Conservation (phyloP, 129 eudicot species). For the Solidago caesia region DNA sequence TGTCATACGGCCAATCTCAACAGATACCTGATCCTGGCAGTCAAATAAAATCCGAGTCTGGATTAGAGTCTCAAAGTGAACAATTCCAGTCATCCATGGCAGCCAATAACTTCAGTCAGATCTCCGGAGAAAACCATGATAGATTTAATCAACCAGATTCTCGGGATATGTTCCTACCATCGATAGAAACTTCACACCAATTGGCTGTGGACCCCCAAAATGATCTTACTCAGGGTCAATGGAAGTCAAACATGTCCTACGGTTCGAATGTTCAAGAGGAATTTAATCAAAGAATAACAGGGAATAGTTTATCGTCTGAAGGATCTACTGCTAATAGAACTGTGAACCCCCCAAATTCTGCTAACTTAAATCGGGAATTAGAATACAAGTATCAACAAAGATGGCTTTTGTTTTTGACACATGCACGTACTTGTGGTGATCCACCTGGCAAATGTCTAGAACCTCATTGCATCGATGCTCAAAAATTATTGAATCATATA, state of each 20-base stretch:
- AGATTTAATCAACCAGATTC: not conserved
- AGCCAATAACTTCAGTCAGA: constrained; percentile 43
- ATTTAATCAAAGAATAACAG: constrained; percentile 49
- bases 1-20: constrained; percentile 47
- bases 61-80: constrained; percentile 47
- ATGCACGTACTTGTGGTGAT: constrained; percentile 71
- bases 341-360: constrained; percentile 39
- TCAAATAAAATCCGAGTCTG: constrained; percentile 48
- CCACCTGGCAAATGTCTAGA: constrained; percentile 73
- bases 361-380: constrained; percentile 42
- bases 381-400: constrained; percentile 56
- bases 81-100: constrained; percentile 49
- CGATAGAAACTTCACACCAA: constrained; percentile 27
- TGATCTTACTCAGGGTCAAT: constrained; percentile 54
- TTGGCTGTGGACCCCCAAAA: constrained; percentile 42
- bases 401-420: constrained; percentile 79
- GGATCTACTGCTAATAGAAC: constrained; percentile 42
- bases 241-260: constrained; percentile 48
- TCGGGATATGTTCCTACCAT: constrained; percentile 3
- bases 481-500: constrained; percentile 63
- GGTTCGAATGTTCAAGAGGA: constrained; percentile 59
- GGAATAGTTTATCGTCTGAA: constrained; percentile 57
- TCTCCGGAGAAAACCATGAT: constrained; percentile 29
- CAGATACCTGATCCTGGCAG: constrained; percentile 37
- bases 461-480: constrained; percentile 50